Conservation (phyloP, 1,284 basidiomycete species). For the Ceratobasidium sp. region DNA sequence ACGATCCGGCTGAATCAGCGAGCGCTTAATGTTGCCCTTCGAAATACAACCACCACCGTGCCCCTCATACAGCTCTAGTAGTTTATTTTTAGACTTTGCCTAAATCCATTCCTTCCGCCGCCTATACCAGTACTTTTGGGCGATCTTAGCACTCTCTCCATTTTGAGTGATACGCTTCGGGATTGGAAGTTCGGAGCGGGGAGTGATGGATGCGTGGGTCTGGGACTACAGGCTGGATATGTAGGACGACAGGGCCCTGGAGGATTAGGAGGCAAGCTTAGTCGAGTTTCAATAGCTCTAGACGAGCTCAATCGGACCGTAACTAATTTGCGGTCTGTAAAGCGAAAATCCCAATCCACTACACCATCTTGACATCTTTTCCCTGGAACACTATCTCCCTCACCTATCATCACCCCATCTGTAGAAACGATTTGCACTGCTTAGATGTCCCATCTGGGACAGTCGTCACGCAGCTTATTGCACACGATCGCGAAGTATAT, state of each 20-base stretch:
- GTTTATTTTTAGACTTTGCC: too few relatives aligned
- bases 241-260: constrained; percentile 70
- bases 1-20: too few relatives aligned
- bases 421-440: constrained; percentile 95
- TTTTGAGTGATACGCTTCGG: constrained; percentile 76
- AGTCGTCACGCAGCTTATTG: constrained; percentile 97
- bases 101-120: too few relatives aligned
- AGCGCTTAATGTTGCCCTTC: too few relatives aligned
- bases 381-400: constrained; percentile 94
- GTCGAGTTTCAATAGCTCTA: constrained; percentile 78
- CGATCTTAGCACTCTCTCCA: too few relatives aligned
- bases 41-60: too few relatives aligned
- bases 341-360: constrained; percentile 86
- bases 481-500: constrained; percentile 98
- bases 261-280: constrained; percentile 60
- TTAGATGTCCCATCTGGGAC: constrained; percentile 97
- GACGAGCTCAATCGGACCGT: neutral
- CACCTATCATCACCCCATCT: constrained; percentile 92
- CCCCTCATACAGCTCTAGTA: too few relatives aligned
- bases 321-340: constrained; percentile 58
- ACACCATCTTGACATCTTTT: constrained; percentile 92
- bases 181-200: constrained; percentile 79
- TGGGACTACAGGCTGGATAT: constrained; percentile 65
- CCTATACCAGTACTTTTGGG: too few relatives aligned
- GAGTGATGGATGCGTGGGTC: constrained; percentile 67